Evolutionary conservation across 176 grass and related monocot genomes (phyloP).

Genomic region (Juncus inflexus): DNA sequence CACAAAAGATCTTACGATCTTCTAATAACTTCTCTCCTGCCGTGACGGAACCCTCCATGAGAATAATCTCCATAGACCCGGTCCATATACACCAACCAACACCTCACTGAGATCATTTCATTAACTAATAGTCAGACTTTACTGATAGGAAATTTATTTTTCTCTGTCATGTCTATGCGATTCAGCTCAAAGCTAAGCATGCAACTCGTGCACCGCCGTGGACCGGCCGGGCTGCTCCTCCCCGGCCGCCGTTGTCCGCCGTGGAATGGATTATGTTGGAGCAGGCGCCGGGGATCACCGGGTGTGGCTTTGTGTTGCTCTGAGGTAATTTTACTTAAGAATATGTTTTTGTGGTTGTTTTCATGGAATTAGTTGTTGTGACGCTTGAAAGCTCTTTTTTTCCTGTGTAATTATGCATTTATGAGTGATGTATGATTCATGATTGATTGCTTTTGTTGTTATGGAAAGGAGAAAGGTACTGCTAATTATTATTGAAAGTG

Average conservation of each 20-base stretch:
- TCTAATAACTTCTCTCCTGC: background rate
- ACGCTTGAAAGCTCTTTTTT: background rate
- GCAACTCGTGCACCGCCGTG: slow-evolving; percentile 4
- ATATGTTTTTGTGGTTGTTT: slow-evolving; percentile 3
- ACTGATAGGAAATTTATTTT: too few relatives aligned
- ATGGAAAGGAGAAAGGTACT: background rate
- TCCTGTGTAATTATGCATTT: slow-evolving; percentile 10
- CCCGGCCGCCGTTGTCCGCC: background rate
- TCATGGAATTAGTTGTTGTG: background rate
- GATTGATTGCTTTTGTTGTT: background rate
- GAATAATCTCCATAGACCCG: too few relatives aligned
- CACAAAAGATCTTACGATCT: too few relatives aligned
- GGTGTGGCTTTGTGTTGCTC: slow-evolving; percentile 10
- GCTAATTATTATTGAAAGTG: background rate
- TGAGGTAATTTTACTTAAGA: slow-evolving; percentile 5
- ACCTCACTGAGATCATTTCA: too few relatives aligned
- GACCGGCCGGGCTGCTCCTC: background rate
- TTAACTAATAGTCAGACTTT: too few relatives aligned
- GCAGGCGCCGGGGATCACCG: slow-evolving; percentile 10
- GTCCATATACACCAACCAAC: too few relatives aligned
- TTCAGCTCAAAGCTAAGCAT: slow-evolving; percentile 1
- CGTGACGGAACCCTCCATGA: background rate
- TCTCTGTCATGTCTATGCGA: background rate
- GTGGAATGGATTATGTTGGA: background rate
- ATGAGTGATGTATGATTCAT: too few relatives aligned